Evolutionary conservation across 192 early-diverging fungal genomes (phyloP).

Genomic region (Pilobolus umbonatus): DNA sequence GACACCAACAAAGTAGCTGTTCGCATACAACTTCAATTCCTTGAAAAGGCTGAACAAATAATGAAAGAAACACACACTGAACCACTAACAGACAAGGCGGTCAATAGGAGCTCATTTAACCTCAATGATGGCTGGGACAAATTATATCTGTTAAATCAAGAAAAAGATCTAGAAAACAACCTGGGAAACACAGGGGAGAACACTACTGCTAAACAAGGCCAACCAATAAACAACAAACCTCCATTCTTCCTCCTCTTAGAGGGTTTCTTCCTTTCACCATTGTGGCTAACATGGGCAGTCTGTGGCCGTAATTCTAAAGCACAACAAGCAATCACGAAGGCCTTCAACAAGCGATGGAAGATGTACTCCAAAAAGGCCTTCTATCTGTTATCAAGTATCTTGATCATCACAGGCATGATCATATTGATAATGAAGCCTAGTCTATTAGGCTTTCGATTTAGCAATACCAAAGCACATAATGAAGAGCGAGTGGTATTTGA

Average conservation of each 20-base stretch:
- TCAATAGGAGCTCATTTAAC: not conserved
- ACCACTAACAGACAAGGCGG: not conserved
- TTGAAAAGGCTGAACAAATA: not conserved
- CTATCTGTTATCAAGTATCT: not conserved
- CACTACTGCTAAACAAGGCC: not conserved
- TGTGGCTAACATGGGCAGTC: conserved; percentile 14
- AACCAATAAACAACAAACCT: not conserved
- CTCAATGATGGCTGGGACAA: not conserved
- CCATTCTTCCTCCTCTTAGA: conserved; percentile 18
- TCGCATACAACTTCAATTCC: not conserved
- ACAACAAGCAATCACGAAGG: not conserved
- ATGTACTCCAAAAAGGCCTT: conserved; percentile 12
- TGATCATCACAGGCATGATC: too few relatives aligned
- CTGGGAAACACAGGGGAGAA: not conserved
- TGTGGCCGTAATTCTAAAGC: not conserved
- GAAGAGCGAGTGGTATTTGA: conserved; percentile 9
- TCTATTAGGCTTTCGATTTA: not conserved
- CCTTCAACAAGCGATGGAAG: conserved; percentile 12
- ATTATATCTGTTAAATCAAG: not conserved
- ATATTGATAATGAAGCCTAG: conserved; percentile 8
- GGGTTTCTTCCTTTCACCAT: conserved; percentile 20
- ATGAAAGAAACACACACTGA: not conserved
- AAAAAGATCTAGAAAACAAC: not conserved
- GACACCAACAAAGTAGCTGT: not conserved
- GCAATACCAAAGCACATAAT: not conserved